A percentile compares a stretch with the other conserved stretches of the same genome.
Conservation (phyloP, 2,329 filamentous ascomycete genomes). For the Atkinsonella hypoxylon region DNA sequence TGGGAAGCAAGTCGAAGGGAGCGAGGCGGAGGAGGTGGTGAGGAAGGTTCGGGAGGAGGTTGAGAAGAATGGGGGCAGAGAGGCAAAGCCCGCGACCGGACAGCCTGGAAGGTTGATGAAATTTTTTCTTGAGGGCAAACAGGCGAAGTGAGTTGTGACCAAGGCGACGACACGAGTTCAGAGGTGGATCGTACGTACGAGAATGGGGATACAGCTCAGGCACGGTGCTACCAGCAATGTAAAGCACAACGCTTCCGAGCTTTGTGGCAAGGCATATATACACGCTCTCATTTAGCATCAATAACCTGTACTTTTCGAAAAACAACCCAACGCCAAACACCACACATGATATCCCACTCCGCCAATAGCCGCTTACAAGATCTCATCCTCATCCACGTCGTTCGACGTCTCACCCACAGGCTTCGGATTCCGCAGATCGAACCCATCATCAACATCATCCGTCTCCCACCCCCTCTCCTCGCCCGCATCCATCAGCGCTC, state of each 20-base stretch:
- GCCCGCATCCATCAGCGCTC: conserved; percentile 12
- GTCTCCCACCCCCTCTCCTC: conserved; percentile 18
- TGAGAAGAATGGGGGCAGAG: conserved; percentile 25
- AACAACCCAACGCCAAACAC: background rate
- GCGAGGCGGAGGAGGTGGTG: conserved; percentile 51
- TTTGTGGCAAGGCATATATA: background rate
- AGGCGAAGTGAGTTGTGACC: background rate
- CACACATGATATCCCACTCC: background rate
- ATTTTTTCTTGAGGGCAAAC: conserved; percentile 28
- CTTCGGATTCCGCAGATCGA: background rate
- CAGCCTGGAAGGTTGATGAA: conserved; percentile 29
- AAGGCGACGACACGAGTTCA: background rate
- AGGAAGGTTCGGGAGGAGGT: conserved; percentile 22
- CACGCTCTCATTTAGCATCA: background rate
- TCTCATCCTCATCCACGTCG: conserved; percentile 3
- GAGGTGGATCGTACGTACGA: no score
- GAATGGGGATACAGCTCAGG: no score
- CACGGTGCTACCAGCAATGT: no score
- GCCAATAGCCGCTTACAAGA: background rate
- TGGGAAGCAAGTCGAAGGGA: conserved; percentile 42
- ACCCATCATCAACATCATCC: conserved; percentile 17
- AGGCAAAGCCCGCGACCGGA: conserved; percentile 34
- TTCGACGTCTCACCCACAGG: conserved; percentile 1
- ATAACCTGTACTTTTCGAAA: background rate
- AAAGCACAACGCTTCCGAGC: no score